Base-by-base conservation (phyloP, 352 stramenopile species). In the Phytophthora syringae region DNA sequence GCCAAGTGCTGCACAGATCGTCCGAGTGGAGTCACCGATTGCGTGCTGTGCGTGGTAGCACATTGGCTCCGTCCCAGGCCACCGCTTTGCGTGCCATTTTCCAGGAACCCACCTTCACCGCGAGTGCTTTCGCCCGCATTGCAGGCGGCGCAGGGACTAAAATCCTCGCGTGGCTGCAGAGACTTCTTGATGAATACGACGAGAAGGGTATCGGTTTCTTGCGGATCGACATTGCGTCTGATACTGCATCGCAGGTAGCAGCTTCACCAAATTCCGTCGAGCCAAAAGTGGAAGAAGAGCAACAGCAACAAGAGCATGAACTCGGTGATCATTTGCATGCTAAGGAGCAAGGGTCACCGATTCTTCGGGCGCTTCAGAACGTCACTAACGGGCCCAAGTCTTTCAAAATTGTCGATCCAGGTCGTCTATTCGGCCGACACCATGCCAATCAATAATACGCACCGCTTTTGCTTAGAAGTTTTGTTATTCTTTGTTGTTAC, bases 91-190 rank as follows among this genome's bases (percentile, higher is more conserved):
- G 81, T 11, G 77, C 79, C 11, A 74, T 92, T 24, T 86, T 89
- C 15, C 80, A 92, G 44, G 78, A 90, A 32, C 80, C 83, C 5
- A 73, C 66, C 0, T 78, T 92, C 28, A 83, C 74, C 18, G 78
- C 87, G 43, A 62, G 63, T 7, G 61, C 79, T 11, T 86, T 92
- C 34, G 64, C 84, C 1, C 80, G 79, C 18, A 80, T 89, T 25
- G 75, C 77, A 13, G 61, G 50, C 34, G 72, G 74, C 24, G 80
- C 83, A 4, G 80, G 75, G n/a, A 76, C 81, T 44, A 90, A 90
- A 50, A 79, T 92, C 20, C 89, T 82, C 34, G 18, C 60, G 25
- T 90, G 81, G 81, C 64, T 92, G 16, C 80, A 89, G 49, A 75
- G 69, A 5, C 67, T 92, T 12, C 57, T 92, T 9, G 78, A 88